Conservation (phyloP, 352 stramenopile genomes). For the Phytophthora megakarya region DNA sequence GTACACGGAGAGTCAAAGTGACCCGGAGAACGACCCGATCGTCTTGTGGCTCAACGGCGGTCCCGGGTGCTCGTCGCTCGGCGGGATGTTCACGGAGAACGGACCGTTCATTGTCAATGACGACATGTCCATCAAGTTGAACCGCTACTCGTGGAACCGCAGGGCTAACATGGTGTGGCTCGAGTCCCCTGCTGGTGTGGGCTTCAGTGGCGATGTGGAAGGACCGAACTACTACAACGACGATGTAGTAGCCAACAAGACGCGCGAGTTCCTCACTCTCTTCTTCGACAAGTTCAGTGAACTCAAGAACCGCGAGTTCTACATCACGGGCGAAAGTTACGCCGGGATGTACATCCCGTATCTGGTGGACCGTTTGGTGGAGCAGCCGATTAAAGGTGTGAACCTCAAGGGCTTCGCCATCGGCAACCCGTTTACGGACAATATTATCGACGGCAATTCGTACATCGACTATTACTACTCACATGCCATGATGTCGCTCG, state of each 20-base stretch:
- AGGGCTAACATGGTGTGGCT: conserved; percentile 82
- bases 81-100: conserved; percentile 71
- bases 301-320: conserved; percentile 76
- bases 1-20: conserved; percentile 73
- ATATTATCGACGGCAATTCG: conserved; percentile 59
- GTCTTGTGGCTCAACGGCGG: conserved; percentile 86
- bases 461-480: conserved; percentile 90
- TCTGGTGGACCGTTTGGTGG: conserved; percentile 76
- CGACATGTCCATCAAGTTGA: conserved; percentile 60
- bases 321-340: conserved; percentile 86
- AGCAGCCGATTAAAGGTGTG: conserved; percentile 61
- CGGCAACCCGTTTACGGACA: conserved; percentile 75
- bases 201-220: conserved; percentile 69
- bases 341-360: conserved; percentile 92
- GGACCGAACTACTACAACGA: conserved; percentile 83
- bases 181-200: conserved; percentile 73
- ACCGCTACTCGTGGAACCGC: conserved; percentile 81
- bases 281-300: conserved; percentile 79
- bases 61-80: conserved; percentile 75
- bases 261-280: conserved; percentile 74
- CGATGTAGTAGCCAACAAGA: conserved; percentile 71
- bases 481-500: conserved; percentile 81
- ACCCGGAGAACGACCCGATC: conserved; percentile 64
- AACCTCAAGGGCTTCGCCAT: conserved; percentile 82
- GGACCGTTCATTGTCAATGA: conserved; percentile 71